Conservation (phyloP, 257 asterid genomes). For the Nicotiana knightiana region DNA sequence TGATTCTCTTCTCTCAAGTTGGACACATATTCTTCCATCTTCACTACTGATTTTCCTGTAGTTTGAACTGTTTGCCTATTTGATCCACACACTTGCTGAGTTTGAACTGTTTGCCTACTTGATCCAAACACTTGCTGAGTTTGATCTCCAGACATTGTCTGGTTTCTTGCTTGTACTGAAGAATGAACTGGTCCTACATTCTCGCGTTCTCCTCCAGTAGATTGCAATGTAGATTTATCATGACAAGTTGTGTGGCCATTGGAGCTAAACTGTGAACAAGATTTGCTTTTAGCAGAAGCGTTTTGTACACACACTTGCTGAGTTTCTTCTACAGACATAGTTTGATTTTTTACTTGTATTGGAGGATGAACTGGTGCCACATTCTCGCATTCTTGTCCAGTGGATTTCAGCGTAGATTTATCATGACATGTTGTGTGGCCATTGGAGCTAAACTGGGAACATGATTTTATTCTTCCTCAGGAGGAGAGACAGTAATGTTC, state of each 20-base stretch:
- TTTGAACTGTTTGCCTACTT: conserved; percentile 1
- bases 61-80: not conserved
- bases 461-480: not conserved
- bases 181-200: conserved; percentile 7
- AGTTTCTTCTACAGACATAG: not conserved
- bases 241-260: not conserved
- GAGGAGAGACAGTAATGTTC: not conserved
- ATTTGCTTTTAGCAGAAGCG: not conserved
- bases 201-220: not conserved
- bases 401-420: not conserved
- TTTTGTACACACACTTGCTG: not conserved
- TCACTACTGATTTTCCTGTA: conserved; percentile 10
- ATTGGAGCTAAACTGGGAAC: not conserved
- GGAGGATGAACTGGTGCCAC: not conserved
- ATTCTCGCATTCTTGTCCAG: not conserved
- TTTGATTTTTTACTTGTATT: conserved; percentile 9
- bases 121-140: conserved; percentile 5
- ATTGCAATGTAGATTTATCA: not conserved
- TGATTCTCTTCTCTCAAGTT: conserved; percentile 34
- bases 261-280: not conserved
- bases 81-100: conserved; percentile 4
- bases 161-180: conserved; percentile 15
- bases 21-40: conserved; percentile 18
- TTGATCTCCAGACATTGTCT: not conserved
- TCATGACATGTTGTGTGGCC: not conserved